Evolutionary conservation across 129 eudicot genomes (phyloP), one percentile per base, ranked within the genome.

Genomic region (Artemisia annua): DNA sequence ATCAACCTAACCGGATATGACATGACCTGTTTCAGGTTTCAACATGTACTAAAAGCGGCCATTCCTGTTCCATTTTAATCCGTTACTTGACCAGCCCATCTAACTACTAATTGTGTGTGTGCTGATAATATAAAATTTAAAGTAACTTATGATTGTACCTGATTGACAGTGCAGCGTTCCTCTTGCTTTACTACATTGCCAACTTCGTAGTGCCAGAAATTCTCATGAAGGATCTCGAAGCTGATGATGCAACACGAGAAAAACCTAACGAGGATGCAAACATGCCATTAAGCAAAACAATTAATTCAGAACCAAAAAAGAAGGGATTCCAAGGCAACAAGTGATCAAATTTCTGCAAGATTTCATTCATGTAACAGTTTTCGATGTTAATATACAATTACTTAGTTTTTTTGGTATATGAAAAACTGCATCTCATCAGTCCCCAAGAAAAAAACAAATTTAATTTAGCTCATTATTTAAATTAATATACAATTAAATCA

Each of bases 191-290:
- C 87, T 87, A 84, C 87, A 65, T 90, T 39, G 84, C 91, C 75
- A 90, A 90, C 80, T 90, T 90, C 11, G 91, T 83, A 4, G 87
- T 90, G 74, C 96, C 96, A 14, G 82, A 52, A 61, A n/a, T 87
- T 51, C 11, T 90, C 58, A 28, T 68, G 75, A 87, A 87, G 68
- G 90, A 85, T 44, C 77, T 90, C 30, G 67, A 76, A 70, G 58
- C 81, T 20, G 70, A 81, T 20, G 67, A 84, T 1, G 74, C 72
- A 64, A 72, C 20, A 6, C 73, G 74, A 28, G 84, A 71, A 73
- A 81, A 66, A 19, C 58, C 59, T 32, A 65, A 59, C 3, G 78
- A 79, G 46, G 67, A 43, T 24, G 65, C 30, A 77, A 56, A 66
- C 22, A 32, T 71, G 26, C 11, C 78, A 20, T 9, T 22, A 63